Conservation (phyloP, 768 basidiomycete genomes). For the Russula foetens region DNA sequence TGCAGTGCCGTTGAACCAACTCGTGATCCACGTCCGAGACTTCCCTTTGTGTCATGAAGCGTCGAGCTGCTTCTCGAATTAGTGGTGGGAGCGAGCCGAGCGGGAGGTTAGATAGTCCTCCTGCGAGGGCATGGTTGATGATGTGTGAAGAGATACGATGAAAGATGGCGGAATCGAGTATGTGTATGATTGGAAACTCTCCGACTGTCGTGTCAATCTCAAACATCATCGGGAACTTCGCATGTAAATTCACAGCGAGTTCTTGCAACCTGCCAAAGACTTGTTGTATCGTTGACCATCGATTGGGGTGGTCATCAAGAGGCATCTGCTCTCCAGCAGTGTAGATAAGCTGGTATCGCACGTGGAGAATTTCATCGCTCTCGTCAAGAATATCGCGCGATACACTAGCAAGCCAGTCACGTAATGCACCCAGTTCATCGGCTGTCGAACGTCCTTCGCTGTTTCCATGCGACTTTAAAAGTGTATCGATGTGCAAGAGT, state of each 20-base stretch:
- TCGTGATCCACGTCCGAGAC: background rate
- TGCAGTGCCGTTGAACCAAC: background rate
- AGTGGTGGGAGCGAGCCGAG: background rate
- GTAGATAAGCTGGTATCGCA: background rate
- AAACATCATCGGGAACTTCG: background rate
- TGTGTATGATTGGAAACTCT: background rate
- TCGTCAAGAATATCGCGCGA: background rate
- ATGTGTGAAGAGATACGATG: background rate
- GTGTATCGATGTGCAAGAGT: conserved; percentile 33
- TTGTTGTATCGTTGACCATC: background rate
- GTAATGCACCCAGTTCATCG: background rate
- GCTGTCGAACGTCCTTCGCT: background rate
- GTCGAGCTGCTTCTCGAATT: background rate
- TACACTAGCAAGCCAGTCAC: background rate
- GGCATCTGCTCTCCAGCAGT: background rate
- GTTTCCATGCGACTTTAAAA: background rate
- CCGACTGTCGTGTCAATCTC: background rate
- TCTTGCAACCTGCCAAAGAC: background rate
- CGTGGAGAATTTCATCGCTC: background rate
- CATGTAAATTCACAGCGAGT: background rate
- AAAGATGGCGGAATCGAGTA: background rate
- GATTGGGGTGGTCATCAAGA: background rate
- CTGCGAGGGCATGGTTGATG: background rate
- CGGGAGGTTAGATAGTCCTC: background rate
- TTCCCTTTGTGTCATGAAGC: background rate